These are phyloP conservation scores for Gomphus sp. DNA, from an alignment of 1,284 basidiomycete species.

Conservation along the genomic window DNA sequence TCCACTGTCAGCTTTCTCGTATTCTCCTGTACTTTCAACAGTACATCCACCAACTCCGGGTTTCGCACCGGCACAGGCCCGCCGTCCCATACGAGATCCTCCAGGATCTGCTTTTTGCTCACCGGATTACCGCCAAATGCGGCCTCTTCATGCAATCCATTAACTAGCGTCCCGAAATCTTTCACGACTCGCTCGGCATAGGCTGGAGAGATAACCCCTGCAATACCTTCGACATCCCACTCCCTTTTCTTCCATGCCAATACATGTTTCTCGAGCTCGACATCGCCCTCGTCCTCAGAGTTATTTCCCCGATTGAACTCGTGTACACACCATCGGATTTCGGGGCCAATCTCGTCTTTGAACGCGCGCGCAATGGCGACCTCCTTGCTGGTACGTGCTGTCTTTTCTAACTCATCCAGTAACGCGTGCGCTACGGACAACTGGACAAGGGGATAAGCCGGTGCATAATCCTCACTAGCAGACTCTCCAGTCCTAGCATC, in stretches of 20 bases:
- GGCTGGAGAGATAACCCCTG: constrained; percentile 58
- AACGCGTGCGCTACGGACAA: constrained; percentile 73
- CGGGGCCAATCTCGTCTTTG: constrained; percentile 81
- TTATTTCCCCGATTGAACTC: constrained; percentile 53
- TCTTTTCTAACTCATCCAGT: constrained; percentile 61
- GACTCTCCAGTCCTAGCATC: background rate
- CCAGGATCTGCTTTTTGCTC: constrained; percentile 35
- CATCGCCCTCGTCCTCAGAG: constrained; percentile 15
- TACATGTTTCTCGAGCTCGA: background rate
- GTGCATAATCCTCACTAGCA: background rate
- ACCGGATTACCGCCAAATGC: constrained; percentile 17
- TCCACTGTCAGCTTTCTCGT: constrained; percentile 34
- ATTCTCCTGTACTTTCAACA: constrained; percentile 77
- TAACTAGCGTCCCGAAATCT: constrained; percentile 51
- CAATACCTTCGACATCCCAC: constrained; percentile 78
- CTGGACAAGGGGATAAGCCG: constrained; percentile 56
- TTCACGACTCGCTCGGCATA: constrained; percentile 55
- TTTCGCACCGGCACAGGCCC: constrained; percentile 80
- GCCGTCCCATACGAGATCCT: constrained; percentile 71
- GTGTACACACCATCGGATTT: constrained; percentile 90
- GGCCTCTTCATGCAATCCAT: constrained; percentile 38
- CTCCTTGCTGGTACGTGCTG: constrained; percentile 72
- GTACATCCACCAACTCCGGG: constrained; percentile 85
- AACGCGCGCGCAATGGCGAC: constrained; percentile 85
- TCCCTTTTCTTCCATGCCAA: constrained; percentile 35